A percentile compares a stretch with the other conserved stretches of the same genome.
Evolutionary conservation across 208 protist species (phyloP).

Genomic region (Trypanosoma scelopori): DNA sequence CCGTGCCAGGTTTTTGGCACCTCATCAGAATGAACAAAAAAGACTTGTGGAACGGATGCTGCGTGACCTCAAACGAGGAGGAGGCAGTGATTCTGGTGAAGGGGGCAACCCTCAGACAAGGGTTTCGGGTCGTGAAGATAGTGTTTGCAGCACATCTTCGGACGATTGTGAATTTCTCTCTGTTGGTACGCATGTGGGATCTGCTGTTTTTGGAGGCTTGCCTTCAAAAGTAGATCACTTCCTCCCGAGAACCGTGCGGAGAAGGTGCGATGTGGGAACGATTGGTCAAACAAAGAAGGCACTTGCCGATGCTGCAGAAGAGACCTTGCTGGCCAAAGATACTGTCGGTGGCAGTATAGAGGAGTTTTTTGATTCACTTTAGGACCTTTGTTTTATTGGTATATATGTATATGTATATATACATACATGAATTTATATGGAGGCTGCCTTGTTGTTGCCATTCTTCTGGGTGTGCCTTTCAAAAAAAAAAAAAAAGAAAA

Average conservation of each 20-base stretch:
- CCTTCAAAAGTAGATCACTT: slow-evolving; percentile 19
- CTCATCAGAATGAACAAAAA: slow-evolving; percentile 73
- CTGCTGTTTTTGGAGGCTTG: neutral
- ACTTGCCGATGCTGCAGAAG: slow-evolving; percentile 45
- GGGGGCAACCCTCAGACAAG: neutral
- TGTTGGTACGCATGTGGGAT: slow-evolving; percentile 1
- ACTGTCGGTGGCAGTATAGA: slow-evolving; percentile 44
- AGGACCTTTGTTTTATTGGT: slow-evolving; percentile 7
- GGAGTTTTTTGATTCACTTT: slow-evolving; percentile 57
- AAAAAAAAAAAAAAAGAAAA: neutral
- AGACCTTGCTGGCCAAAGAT: slow-evolving; percentile 37
- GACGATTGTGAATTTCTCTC: slow-evolving; percentile 15
- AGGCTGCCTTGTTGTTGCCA: neutral
- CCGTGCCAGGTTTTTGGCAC: slow-evolving; percentile 56
- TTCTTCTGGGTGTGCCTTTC: neutral
- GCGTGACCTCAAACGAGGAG: slow-evolving; percentile 24
- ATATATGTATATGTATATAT: neutral
- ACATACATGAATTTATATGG: neutral
- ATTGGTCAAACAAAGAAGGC: slow-evolving; percentile 16
- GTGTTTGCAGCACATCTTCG: slow-evolving; percentile 10
- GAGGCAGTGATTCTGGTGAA: neutral
- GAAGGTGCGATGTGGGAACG: neutral
- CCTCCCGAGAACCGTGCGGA: slow-evolving; percentile 31
- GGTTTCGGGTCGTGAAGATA: neutral
- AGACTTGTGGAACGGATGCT: slow-evolving; percentile 58